Evolutionary conservation across 139 green algal species (phyloP).

Genomic region (Volvox reticuliferus): DNA sequence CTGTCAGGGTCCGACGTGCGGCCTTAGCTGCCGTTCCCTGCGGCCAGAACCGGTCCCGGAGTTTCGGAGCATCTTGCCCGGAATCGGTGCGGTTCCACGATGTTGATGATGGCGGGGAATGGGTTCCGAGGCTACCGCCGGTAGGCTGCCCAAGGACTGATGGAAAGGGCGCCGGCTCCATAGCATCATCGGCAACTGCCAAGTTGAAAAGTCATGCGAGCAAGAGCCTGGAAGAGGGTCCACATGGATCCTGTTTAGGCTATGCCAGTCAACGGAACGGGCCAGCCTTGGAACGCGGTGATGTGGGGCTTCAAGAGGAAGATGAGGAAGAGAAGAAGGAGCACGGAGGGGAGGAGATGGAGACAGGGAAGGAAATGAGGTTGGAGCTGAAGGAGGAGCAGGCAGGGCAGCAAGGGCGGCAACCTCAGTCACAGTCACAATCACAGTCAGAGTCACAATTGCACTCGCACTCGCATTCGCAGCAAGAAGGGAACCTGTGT

Average conservation of each 20-base stretch:
- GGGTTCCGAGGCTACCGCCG: no score
- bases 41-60: no score
- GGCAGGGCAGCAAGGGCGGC: no score
- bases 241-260: neutral
- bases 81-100: neutral
- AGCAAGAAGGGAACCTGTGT: no score
- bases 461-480: no score
- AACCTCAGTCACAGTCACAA: no score
- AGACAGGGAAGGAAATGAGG: no score
- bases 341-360: neutral
- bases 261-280: neutral
- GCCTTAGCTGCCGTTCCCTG: no score
- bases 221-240: neutral
- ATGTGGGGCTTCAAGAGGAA: neutral
- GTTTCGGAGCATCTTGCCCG: no score
- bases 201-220: neutral
- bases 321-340: neutral
- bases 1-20: no score
- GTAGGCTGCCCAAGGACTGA: neutral
- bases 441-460: no score
- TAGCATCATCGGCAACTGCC: neutral
- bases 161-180: neutral
- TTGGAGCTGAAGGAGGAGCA: no score
- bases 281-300: neutral
- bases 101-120: neutral